Base-by-base conservation (phyloP, 2,329 filamentous ascomycete species). In the Fusarium sp. region DNA sequence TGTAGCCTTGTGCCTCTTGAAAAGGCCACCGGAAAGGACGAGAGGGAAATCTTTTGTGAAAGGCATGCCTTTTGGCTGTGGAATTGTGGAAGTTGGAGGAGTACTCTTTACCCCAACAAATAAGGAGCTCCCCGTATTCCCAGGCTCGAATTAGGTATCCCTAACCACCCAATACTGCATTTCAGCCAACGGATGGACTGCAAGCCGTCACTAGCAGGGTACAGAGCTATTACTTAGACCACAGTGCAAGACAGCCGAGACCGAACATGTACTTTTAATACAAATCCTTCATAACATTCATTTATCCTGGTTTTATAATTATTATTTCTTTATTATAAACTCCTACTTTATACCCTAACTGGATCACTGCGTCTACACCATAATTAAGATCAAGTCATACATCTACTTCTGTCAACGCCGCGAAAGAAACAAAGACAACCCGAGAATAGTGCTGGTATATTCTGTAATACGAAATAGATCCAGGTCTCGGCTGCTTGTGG, bases 151-250 rank as follows among this genome's bases (percentile, higher is more conserved):
- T 49, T 31, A 49, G 45, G 45, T 49, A 37, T 49, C 13, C 45
- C 45, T 31, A 49, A 49, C 45, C 45, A 49, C 45, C 45, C 45
- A 49, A 49, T 49, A 49, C 33, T 49, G 45, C 45, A 49, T 49
- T 49, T 49, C 45, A 49, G 28, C 45, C 45, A 49, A 49, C 10
- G 31, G 31, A 12, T 37, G 31, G 45, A 49, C 45, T 37, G 45
- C 36, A 49, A 49, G 36, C 45, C 45, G 18, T 49, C 45, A 28
- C 45, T 49, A 49, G 45, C 45, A 18, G 45, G 45, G 45, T 49
- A 49, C 45, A 49, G 45, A 49, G 45, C 45, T 49, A 49, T 49
- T 37, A 49, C 31, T 49, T 49, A 4, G 45, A 49, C 45, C 20
- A 49, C 45, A 37, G 33, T 49, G 31, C 33, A 49, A 47, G 44